Conservation (phyloP, 768 basidiomycete species). For the Auriscalpium vulgare region DNA sequence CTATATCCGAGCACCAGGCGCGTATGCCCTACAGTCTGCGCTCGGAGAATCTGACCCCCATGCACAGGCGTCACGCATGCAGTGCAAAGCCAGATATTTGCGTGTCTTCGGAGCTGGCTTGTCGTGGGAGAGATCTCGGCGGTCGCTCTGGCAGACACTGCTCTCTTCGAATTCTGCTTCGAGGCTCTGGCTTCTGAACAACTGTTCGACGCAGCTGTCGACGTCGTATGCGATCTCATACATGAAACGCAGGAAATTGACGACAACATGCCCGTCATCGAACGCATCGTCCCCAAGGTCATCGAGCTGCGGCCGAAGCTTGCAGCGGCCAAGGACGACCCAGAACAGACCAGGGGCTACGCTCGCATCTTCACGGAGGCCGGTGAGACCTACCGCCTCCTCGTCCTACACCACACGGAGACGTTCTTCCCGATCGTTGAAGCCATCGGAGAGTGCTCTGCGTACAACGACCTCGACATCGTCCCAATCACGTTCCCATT, state of each 20-base stretch:
- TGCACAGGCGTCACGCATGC: constrained; percentile 68
- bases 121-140: constrained; percentile 75
- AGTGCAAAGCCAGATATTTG: constrained; percentile 78
- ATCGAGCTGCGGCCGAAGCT: constrained; percentile 65
- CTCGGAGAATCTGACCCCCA: neutral
- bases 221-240: constrained; percentile 88
- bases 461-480: constrained; percentile 89
- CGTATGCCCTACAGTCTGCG: constrained; percentile 19
- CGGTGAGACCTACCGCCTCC: constrained; percentile 87
- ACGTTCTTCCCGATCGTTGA: constrained; percentile 94
- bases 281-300: constrained; percentile 81
- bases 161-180: constrained; percentile 77
- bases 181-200: constrained; percentile 75
- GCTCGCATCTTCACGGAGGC: constrained; percentile 95
- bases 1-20: constrained; percentile 86
- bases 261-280: constrained; percentile 85
- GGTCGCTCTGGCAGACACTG: constrained; percentile 56
- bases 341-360: constrained; percentile 82
- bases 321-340: constrained; percentile 56
- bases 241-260: constrained; percentile 98
- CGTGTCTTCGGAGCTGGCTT: constrained; percentile 83
- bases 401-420: constrained; percentile 84
- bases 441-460: constrained; percentile 89
- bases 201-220: constrained; percentile 90
- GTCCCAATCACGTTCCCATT: constrained; percentile 97